These are phyloP conservation scores for Xylaria sp. DNA, from an alignment of 2,329 filamentous ascomycete genomes.

Conservation along the genomic window DNA sequence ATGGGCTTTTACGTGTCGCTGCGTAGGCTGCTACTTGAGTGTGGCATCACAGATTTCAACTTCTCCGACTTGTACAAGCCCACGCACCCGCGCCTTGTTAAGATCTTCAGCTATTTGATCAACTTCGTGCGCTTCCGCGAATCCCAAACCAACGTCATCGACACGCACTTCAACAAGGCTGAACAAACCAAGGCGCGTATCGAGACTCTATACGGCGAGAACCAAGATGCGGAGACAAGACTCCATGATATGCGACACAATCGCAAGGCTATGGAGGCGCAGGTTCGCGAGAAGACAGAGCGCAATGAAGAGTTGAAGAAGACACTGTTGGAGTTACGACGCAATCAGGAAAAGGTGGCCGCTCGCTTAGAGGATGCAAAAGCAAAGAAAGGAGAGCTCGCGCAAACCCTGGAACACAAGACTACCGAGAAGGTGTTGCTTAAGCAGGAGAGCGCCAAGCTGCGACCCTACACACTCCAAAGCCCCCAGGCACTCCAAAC, in stretches of 20 bases:
- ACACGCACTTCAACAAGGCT: conserved; percentile 90
- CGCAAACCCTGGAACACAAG: conserved; percentile 72
- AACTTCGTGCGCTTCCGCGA: conserved; percentile 98
- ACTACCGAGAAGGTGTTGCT: conserved; percentile 71
- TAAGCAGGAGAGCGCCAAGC: conserved; percentile 84
- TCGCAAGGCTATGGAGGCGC: conserved; percentile 77
- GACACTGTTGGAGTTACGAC: conserved; percentile 77
- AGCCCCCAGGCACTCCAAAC: conserved; percentile 84
- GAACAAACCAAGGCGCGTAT: conserved; percentile 87
- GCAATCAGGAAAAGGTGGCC: conserved; percentile 81
- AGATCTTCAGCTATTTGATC: conserved; percentile 97
- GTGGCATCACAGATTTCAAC: conserved; percentile 90
- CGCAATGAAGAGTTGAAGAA: conserved; percentile 88
- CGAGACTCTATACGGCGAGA: conserved; percentile 82
- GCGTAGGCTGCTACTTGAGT: conserved; percentile 79
- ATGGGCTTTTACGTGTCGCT: conserved; percentile 95
- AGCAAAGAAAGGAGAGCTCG: conserved; percentile 77
- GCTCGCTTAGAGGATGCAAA: conserved; percentile 84
- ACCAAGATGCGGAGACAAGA: conserved; percentile 82
- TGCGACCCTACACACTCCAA: conserved; percentile 90
- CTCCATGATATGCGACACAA: conserved; percentile 82
- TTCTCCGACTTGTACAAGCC: conserved; percentile 92
- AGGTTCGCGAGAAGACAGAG: conserved; percentile 82
- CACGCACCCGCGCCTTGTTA: conserved; percentile 86
- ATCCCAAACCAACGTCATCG: conserved; percentile 86